Evolutionary conservation across 2,329 filamentous ascomycete species (phyloP), one percentile per base, ranked within the genome.

Genomic region (Xylaria arbuscula): DNA sequence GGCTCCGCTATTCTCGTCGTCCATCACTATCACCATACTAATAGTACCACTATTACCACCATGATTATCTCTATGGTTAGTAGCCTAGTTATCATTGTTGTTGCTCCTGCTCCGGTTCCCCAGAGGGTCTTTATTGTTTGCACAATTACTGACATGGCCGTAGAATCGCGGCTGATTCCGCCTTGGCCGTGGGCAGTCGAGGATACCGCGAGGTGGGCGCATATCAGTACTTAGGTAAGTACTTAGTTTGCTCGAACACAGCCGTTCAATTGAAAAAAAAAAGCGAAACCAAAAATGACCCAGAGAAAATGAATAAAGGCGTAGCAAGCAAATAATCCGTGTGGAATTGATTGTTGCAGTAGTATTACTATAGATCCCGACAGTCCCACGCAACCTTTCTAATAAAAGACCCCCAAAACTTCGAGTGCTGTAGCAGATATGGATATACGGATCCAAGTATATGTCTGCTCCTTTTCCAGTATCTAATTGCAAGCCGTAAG

Each of bases 161-260:
- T 78, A 76, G 40, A 28, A 5, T 79, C 76, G 28, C 63, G 74
- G 79, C 80, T 82, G 0, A 78, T 79, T 0, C 79, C 80, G 50
- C 79, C 77, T 50, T 78, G 79, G 9, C 77, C 79, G 56, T 28
- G 3, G 15, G 10, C 7, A 1, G 8, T 19, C 10, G 13, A 22
- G 19, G 22, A 7, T 48, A 24, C 10, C 19, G 17, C 19, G 3
- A 45, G 45, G 45, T 48, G 19, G 9, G 45, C 45, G 19, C 28
- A 48, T 7, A 22, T 45, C 17, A 9, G 42, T n/a, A n/a, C 6
- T 2, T 2, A 47, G 10, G 7, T 19, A 47, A 10, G n/a, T 28
- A 28, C 28, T 28, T 28, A 5, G 2, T 28, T 28, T 28, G 28
- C 28, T 28, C 28, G 28, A 28, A 28, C 17, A 10, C 19, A 19